These are phyloP conservation scores for Dictyostelium intermedium DNA, from an alignment of 78 protist species.

Conservation along the genomic window DNA sequence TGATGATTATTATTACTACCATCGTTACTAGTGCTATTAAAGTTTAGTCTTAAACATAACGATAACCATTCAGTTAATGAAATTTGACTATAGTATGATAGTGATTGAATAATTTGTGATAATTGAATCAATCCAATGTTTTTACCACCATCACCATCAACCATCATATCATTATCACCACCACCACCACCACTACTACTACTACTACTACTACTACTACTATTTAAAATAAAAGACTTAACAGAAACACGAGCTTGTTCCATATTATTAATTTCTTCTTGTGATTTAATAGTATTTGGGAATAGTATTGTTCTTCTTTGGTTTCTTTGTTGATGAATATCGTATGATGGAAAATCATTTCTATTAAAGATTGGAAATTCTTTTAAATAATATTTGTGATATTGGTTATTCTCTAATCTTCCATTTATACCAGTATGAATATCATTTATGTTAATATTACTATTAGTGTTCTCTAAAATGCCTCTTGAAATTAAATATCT, in stretches of 20 bases:
- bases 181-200: too few relatives aligned
- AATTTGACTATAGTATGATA: constrained; percentile 51
- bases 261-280: constrained; percentile 26
- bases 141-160: background rate
- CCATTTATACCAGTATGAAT: background rate
- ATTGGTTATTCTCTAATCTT: background rate
- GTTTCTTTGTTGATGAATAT: constrained; percentile 66
- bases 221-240: background rate
- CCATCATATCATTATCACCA: background rate
- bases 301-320: constrained; percentile 66
- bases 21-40: background rate
- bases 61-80: constrained; percentile 73
- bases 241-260: constrained; percentile 15
- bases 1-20: background rate
- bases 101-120: background rate
- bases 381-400: constrained; percentile 46
- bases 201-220: background rate
- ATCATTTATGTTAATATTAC: background rate
- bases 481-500: constrained; percentile 70
- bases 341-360: constrained; percentile 46
- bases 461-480: constrained; percentile 22
- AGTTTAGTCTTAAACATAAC: constrained; percentile 43
- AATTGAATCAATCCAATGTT: background rate
- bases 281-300: background rate
- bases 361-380: constrained; percentile 64